phyloP scores from a whole-genome alignment of 2,329 filamentous ascomycete species.

The Dactylella cylindrospora region DNA sequence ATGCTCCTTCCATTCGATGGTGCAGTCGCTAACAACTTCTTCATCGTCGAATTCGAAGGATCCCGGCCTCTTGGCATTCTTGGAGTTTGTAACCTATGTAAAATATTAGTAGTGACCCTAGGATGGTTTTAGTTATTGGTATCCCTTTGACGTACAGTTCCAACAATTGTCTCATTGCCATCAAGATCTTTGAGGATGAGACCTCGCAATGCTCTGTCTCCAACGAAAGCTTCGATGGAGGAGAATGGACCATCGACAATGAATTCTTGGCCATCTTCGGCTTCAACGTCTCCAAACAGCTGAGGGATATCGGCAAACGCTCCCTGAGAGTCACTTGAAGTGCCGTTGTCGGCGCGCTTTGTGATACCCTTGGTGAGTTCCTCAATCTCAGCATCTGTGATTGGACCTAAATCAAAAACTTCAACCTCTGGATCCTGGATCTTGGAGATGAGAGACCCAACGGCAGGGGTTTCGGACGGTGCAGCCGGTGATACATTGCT shows the following conservation, averaged over 20 bases:
- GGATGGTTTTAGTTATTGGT: no score
- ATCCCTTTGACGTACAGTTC: conserved; percentile 28
- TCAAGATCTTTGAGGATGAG: conserved; percentile 31
- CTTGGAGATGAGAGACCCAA: conserved; percentile 1
- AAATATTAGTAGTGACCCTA: background rate
- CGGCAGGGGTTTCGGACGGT: background rate
- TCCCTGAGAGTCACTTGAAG: conserved; percentile 25
- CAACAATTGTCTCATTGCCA: conserved; percentile 26
- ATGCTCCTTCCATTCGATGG: conserved; percentile 24
- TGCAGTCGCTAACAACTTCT: conserved; percentile 25
- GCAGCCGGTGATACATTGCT: background rate
- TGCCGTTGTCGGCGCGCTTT: conserved; percentile 5
- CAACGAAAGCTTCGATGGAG: conserved; percentile 27
- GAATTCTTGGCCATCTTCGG: conserved; percentile 24
- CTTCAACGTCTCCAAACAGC: conserved; percentile 11
- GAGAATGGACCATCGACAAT: conserved; percentile 24
- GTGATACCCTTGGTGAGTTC: conserved; percentile 1
- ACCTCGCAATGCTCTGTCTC: conserved; percentile 25
- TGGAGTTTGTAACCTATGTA: conserved; percentile 14
- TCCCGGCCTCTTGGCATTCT: conserved; percentile 25
- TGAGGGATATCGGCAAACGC: conserved; percentile 26
- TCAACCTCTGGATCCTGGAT: conserved; percentile 18
- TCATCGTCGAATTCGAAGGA: conserved; percentile 31
- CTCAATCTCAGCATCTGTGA: conserved; percentile 9
- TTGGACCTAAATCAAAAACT: conserved; percentile 12